A percentile compares a stretch with the other conserved stretches of the same genome.
Conservation (phyloP, 164 flowering plant genomes). For the Akebia trifoliata region DNA sequence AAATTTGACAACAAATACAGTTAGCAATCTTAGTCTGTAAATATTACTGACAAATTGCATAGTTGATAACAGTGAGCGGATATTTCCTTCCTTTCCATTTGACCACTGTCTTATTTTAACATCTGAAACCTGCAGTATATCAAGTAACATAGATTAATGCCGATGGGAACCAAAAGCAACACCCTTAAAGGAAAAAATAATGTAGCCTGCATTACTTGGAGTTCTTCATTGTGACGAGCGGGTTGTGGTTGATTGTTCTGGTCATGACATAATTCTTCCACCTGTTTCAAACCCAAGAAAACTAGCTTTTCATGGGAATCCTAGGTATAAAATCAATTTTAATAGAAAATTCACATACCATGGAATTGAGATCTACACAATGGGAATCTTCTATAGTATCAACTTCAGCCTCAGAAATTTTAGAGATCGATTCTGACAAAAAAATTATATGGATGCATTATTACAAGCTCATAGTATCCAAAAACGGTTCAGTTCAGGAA, state of each 20-base stretch:
- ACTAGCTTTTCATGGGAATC: conserved; percentile 5
- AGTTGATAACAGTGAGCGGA: conserved; percentile 82
- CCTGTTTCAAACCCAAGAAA: conserved; percentile 29
- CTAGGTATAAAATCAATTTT: too few relatives aligned
- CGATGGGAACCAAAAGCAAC: not conserved
- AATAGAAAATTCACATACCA: conserved; percentile 29
- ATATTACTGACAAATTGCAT: conserved; percentile 65
- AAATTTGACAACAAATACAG: not conserved
- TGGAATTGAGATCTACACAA: conserved; percentile 26
- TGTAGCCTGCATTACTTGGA: conserved; percentile 36
- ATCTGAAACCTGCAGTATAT: conserved; percentile 54
- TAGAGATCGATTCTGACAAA: conserved; percentile 30
- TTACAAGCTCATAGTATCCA: not conserved
- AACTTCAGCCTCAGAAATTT: conserved; percentile 21
- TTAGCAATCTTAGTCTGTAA: not conserved
- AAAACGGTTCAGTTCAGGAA: not conserved
- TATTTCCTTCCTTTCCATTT: conserved; percentile 75
- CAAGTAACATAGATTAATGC: not conserved
- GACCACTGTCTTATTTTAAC: conserved; percentile 70
- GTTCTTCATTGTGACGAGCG: conserved; percentile 33
- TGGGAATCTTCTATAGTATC: conserved; percentile 30
- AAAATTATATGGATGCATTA: not conserved
- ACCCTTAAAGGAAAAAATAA: not conserved
- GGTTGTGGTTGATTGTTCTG: conserved; percentile 23
- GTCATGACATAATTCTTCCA: conserved; percentile 40